Evolutionary conservation across 345 rosid genomes (phyloP), one percentile per base, ranked within the genome.

Genomic region (Orychophragmus violaceus): DNA sequence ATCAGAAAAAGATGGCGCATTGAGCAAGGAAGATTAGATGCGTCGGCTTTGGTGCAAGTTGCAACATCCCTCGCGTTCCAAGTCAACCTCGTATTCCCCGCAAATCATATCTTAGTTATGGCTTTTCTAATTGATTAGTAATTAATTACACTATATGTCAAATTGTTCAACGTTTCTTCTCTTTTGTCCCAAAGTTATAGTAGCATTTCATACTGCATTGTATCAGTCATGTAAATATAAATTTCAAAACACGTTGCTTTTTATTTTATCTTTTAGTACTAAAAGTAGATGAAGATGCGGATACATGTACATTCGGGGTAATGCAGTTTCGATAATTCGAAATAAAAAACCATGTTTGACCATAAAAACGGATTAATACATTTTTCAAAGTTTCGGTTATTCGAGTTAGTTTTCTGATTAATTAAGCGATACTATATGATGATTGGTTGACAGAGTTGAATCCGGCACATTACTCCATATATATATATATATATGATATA

Each of bases 11-110:
- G 18, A 24, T 54, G 39, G 69, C 41, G 75, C 75, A 63, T 23
- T 33, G 69, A 62, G 29, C 64, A 25, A 71, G 64, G 51, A 62
- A 71, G 49, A 62, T 62, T 24, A 54, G 64, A 71, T 71, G 75
- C 70, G 51, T 54, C 64, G 8, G 64, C 41, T 32, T 32, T 63
- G 50, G 33, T 62, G 37, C 39, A 32, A 60, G 21, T 61, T 71
- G 74, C 48, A 62, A 70, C 39, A 62, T 33, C 63, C 46, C 29
- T 62, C 46, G 37, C 28, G 17, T 53, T 44, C 19, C 21, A 70
- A 54, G 69, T 63, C 75, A 71, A 63, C 50, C 69, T 71, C 68
- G 69, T 62, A 70, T 39, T 16, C 18, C 35, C 8, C 61, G 39
- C 36, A 39, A 42, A 70, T 70, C 55, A 37, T 70, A 62, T 41